phyloP scores from a whole-genome alignment of 2,329 filamentous ascomycete genomes.

The Fusarium sp. region DNA sequence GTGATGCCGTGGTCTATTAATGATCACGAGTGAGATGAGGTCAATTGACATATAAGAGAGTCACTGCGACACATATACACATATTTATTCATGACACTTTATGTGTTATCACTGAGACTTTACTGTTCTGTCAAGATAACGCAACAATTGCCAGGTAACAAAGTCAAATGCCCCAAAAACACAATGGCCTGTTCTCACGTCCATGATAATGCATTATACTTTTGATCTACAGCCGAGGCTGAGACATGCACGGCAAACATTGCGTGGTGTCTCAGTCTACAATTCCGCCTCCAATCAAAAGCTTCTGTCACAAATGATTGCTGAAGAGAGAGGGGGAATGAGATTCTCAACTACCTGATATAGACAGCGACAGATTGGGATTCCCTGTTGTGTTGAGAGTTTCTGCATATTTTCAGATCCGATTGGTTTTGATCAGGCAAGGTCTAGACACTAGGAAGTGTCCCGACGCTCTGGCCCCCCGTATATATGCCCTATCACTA shows the following conservation, averaged over 20 bases:
- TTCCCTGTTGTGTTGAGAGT: not conserved
- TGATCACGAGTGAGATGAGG: not conserved
- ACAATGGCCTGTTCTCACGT: conserved; percentile 3
- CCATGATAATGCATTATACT: not conserved
- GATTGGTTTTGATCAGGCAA: not conserved
- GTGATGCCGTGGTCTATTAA: not conserved
- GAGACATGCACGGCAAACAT: conserved; percentile 30
- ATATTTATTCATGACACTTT: not conserved
- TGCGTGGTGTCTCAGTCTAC: conserved; percentile 22
- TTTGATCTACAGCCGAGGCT: conserved; percentile 20
- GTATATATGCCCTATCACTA: not conserved
- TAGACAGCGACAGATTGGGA: not conserved
- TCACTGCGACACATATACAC: not conserved
- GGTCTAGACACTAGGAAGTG: not conserved
- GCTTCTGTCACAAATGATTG: conserved; percentile 13
- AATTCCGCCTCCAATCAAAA: conserved; percentile 23
- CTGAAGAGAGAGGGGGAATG: not conserved
- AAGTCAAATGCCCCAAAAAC: not conserved
- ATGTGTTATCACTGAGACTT: not conserved
- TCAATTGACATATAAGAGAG: not conserved
- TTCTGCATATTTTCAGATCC: not conserved
- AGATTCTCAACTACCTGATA: conserved; percentile 13
- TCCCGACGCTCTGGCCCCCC: not conserved
- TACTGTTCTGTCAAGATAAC: not conserved
- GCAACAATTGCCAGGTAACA: not conserved